These are phyloP conservation scores for Didymosphaeria variabile DNA, from an alignment of 2,329 filamentous ascomycete species.

Conservation along the genomic window DNA sequence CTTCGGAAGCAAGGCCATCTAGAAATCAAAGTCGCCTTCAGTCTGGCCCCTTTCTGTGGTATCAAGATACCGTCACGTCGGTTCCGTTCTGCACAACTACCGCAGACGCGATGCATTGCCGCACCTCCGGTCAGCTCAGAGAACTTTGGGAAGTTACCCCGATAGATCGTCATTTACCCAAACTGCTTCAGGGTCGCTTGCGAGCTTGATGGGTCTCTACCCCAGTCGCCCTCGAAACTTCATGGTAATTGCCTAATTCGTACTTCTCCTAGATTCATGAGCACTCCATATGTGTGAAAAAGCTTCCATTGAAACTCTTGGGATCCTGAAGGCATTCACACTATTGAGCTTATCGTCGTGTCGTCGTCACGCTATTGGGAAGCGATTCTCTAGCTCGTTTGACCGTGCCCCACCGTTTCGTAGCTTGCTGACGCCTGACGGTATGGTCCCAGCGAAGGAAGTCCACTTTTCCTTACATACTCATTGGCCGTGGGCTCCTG, in stretches of 20 bases:
- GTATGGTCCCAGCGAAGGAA: background rate
- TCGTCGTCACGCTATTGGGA: background rate
- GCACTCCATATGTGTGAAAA: background rate
- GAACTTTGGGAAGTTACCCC: slow-evolving; percentile 2
- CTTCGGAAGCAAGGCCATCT: background rate
- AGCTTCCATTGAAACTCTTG: background rate
- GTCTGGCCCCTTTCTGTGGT: too few relatives aligned
- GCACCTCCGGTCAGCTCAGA: slow-evolving; percentile 1
- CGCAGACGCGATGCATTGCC: background rate
- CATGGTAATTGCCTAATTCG: background rate
- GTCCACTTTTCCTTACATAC: background rate
- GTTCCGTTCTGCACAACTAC: background rate
- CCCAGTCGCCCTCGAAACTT: background rate
- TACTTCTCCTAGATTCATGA: background rate
- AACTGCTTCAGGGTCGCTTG: slow-evolving; percentile 3
- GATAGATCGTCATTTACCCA: slow-evolving; percentile 12
- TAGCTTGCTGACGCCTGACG: background rate
- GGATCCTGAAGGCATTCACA: background rate
- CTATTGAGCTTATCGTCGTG: background rate
- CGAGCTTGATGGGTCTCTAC: background rate
- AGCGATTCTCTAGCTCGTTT: background rate
- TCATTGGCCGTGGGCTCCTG: background rate
- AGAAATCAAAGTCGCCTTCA: background rate
- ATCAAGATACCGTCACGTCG: background rate
- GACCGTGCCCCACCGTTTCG: slow-evolving; percentile 1